Base-by-base conservation (phyloP, 2,329 filamentous ascomycete species). In the Monosporascus sp. region DNA sequence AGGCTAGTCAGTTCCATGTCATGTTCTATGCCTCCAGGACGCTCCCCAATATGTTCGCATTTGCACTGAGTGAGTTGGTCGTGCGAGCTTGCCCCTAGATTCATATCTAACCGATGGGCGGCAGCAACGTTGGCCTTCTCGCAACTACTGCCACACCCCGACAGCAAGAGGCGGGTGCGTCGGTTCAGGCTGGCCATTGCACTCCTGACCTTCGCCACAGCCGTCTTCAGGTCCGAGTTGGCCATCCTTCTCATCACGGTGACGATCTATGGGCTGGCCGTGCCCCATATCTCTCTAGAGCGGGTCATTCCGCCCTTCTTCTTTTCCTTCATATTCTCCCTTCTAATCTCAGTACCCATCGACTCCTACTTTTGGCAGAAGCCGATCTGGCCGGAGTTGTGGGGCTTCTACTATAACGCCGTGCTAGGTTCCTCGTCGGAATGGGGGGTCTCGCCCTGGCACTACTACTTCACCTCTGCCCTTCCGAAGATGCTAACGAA, bases 341-440 rank as follows among this genome's bases (percentile, higher is more conserved):
- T 97, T 1, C 59, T 75, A 14, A 72, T 86, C 37, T 91, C 91
- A 0, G 77, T 96, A 16, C 79, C 84, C 2, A 70, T 96, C 37
- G 94, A 99, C 76, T 93, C 89, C 1, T 93, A 91, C 74, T 96
- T 97, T 74, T 99, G 93, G 94, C 91, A 93, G 65, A 82, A 81
- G 56, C 80, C 80, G 1, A 72, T 96, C 31, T 99, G 94, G 94
- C 92, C 94, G 1, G 94, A 99, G 70, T 83, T 95, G 56, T 84
- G 82, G 61, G 91, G 85, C 2, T 97, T 99, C 74, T 85, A 89
- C 70, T 97, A 88, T 78, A 99, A 99, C 70, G 91, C 91, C 52
- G 73, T 97, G 49, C 80, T 88, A 51, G 91, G 91, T 22, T 87
- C 89, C 55, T 89, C 92, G 1, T 86, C 88, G 3, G 82, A 88